A percentile compares a stretch with the other conserved stretches of the same genome.
Conservation (phyloP, 768 basidiomycete species). For the Kwoniella sp. region DNA sequence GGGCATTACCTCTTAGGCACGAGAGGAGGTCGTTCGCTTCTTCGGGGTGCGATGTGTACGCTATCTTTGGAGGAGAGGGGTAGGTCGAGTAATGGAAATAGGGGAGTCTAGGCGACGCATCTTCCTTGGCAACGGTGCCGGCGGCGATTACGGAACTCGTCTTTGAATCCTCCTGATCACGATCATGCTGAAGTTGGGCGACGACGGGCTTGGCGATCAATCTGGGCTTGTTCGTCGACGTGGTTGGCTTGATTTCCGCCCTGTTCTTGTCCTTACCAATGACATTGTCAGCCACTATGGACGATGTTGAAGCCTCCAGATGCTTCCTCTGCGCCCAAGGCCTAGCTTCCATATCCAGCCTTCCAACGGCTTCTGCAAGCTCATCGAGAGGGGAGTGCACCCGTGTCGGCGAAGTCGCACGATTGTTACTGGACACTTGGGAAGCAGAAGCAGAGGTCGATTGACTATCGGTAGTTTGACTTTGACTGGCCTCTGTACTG, state of each 20-base stretch:
- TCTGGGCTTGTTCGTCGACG: neutral
- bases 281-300: neutral
- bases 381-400: conserved; percentile 10
- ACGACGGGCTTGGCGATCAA: neutral
- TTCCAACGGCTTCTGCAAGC: conserved; percentile 17
- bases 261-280: neutral
- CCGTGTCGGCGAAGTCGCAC: neutral
- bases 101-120: conserved; percentile 1
- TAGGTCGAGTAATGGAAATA: conserved; percentile 33
- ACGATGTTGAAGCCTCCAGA: neutral
- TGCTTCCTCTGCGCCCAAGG: neutral
- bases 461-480: conserved; percentile 5
- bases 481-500: conserved; percentile 22
- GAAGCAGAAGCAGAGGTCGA: neutral
- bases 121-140: too few species aligned
- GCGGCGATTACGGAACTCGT: neutral
- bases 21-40: conserved; percentile 49
- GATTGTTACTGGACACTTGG: neutral
- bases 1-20: conserved; percentile 35
- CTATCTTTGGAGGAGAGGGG: conserved; percentile 29
- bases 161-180: neutral
- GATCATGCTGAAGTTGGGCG: neutral
- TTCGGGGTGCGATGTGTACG: conserved; percentile 37
- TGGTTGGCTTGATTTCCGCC: neutral
- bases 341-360: conserved; percentile 4